A percentile compares a stretch with the other conserved stretches of the same genome.
Evolutionary conservation across 2,329 filamentous ascomycete genomes (phyloP).

Genomic region (Botryotinia calthae): DNA sequence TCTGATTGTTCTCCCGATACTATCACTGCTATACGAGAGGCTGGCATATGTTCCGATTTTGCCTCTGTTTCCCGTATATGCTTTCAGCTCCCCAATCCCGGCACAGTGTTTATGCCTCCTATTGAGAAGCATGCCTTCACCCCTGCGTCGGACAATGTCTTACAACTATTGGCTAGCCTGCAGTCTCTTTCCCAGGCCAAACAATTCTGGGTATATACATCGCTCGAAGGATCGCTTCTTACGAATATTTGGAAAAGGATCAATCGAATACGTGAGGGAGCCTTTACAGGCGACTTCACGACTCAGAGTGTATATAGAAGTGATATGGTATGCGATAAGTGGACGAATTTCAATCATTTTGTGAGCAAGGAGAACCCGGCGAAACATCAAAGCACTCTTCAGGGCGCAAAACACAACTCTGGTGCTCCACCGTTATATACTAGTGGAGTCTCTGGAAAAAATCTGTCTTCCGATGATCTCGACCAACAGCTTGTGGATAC

Average conservation of each 20-base stretch:
- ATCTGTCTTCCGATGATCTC: neutral
- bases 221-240: neutral
- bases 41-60: neutral
- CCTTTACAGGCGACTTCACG: conserved; percentile 7
- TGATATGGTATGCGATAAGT: neutral
- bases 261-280: neutral
- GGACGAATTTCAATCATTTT: conserved; percentile 4
- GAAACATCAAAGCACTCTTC: neutral
- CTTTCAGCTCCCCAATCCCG: neutral
- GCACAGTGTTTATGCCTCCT: neutral
- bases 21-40: neutral
- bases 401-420: neutral
- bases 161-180: neutral
- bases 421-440: neutral
- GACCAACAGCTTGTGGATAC: neutral
- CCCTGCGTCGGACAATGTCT: neutral
- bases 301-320: conserved; percentile 1
- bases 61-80: neutral
- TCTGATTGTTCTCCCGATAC: neutral
- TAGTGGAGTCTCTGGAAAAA: neutral
- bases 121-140: neutral
- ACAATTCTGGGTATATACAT: neutral
- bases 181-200: neutral
- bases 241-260: neutral
- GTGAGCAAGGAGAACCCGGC: neutral